Base-by-base conservation (phyloP, 225 moss, liverwort and hornwort genomes). In the Asterella californica region DNA sequence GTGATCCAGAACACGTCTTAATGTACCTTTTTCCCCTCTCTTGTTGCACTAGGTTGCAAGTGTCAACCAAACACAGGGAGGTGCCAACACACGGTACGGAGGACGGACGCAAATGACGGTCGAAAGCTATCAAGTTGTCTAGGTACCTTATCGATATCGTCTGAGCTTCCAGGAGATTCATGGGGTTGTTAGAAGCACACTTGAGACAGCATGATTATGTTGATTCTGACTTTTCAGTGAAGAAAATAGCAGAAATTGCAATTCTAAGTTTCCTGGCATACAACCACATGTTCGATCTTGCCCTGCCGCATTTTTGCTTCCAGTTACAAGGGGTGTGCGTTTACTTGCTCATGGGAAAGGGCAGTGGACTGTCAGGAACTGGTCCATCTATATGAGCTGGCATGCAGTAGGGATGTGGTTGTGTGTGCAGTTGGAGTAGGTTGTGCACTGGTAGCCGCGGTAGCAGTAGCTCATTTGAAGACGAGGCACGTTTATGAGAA, bases 41-140 rank as follows among this genome's bases (percentile, higher is more conserved):
- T 42, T 54, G 46, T 71, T 46, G 64, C 50, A 74, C 81, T 84
- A 99, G 97, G 91, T 88, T 83, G 92, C 84, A 54, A 90, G 89
- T 82, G 94, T 99, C 45, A 78, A 80, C 78, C 90, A 88, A 85
- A 89, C 89, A 71, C 89, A 93, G 82, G 92, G 83, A 74, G 90
- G 90, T 27, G 83, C 75, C 62, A 78, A 80, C 48, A 79, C 91
- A 81, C 93, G 89, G 86, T 92, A 89, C 70, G 94, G 86, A 6
- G 89, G 91, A 76, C 86, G 84, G 83, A 99, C 91, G 37, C 93
- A 94, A 88, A 81, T 94, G 90, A 90, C 94, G 79, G 93, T 93
- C 71, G 93, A 94, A 72, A 94, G 88, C 81, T 99, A 93, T 79
- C 92, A 93, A 91, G 94, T 93, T 85, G 89, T 94, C 62, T 99